Percentiles rank a stretch among this genome's conserved stretches.
Evolutionary conservation across 345 rosid genomes (phyloP).

Genomic region (Luvunga scandens): DNA sequence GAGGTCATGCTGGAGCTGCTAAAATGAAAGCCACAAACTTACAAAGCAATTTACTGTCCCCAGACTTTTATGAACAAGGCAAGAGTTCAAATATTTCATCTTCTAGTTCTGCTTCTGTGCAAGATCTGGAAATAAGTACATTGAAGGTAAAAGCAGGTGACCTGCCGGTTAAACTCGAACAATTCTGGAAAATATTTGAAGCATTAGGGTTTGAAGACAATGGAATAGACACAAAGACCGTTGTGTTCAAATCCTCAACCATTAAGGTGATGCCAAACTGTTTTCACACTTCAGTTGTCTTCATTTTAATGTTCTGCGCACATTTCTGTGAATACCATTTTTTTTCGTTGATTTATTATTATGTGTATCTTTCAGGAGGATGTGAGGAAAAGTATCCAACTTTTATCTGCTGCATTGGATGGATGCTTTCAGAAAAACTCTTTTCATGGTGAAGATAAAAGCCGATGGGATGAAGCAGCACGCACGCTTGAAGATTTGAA

Average conservation of each 20-base stretch:
- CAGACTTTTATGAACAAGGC: background rate
- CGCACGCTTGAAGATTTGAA: background rate
- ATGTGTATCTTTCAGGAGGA: constrained; percentile 13
- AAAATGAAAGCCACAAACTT: background rate
- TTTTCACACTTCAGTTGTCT: background rate
- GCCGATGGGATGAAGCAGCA: background rate
- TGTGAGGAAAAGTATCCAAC: background rate
- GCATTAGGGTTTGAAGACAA: background rate
- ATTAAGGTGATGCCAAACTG: constrained; percentile 14
- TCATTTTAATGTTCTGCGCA: too few relatives aligned
- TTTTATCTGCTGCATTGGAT: constrained; percentile 10
- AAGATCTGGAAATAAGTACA: background rate
- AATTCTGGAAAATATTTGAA: constrained; percentile 17
- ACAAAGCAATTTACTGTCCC: background rate
- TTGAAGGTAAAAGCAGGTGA: background rate
- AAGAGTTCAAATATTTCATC: constrained; percentile 2
- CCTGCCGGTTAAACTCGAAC: background rate
- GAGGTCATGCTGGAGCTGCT: background rate
- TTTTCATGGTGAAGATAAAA: background rate
- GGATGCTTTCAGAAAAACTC: background rate
- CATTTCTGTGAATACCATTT: background rate
- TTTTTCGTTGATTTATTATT: background rate
- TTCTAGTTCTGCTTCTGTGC: background rate
- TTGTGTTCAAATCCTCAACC: background rate
- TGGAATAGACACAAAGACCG: background rate